Conservation (phyloP, 169 alveolate genomes). For the Eimeria acervulina region DNA sequence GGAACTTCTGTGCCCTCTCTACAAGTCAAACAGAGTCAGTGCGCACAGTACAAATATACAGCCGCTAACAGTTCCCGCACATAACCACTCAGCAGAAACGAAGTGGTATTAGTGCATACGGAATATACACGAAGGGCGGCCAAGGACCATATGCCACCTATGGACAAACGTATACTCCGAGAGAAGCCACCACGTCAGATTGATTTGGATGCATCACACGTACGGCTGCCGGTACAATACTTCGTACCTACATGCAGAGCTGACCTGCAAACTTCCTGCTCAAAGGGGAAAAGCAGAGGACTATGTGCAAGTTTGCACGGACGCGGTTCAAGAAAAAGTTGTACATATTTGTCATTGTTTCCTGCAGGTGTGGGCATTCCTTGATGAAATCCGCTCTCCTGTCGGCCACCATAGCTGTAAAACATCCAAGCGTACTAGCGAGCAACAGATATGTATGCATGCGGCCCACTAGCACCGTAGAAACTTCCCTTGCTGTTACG, state of each 20-base stretch:
- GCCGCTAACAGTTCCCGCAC: no score
- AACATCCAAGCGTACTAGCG: not conserved
- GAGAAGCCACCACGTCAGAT: not conserved
- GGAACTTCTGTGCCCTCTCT: conserved; percentile 97
- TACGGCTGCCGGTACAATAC: not conserved
- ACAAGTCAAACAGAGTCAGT: conserved; percentile 38
- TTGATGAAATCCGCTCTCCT: conserved; percentile 72
- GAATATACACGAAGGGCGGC: not conserved
- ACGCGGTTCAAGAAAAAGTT: conserved; percentile 95
- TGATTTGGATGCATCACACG: not conserved
- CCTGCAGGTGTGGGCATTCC: conserved; percentile 82
- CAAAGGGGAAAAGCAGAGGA: conserved; percentile 98
- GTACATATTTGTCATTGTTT: conserved; percentile 87
- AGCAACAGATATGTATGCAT: not conserved
- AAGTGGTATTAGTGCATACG: not conserved
- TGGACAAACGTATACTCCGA: not conserved
- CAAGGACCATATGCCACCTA: not conserved
- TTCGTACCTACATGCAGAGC: not conserved
- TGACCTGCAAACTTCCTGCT: conserved; percentile 94
- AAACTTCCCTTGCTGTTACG: not conserved
- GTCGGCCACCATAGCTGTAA: conserved; percentile 73
- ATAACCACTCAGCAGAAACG: no score
- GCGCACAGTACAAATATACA: not conserved
- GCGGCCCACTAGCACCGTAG: not conserved
- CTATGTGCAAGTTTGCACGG: conserved; percentile 97